Evolutionary conservation across 2,329 filamentous ascomycete genomes (phyloP).

Genomic region (Fusarium stilboides): DNA sequence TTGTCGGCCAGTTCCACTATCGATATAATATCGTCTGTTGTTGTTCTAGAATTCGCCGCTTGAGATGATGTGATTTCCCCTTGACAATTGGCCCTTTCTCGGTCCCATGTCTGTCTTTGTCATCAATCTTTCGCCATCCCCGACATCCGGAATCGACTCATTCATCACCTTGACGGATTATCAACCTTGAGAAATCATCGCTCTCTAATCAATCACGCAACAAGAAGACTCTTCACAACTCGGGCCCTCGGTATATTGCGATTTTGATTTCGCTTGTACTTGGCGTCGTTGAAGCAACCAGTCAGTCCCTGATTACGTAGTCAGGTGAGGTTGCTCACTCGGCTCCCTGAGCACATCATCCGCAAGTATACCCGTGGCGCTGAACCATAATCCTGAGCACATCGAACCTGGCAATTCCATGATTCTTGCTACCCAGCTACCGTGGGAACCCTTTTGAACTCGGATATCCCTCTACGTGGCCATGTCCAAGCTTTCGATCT

Average conservation of each 20-base stretch:
- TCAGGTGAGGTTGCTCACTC: constrained; percentile 39
- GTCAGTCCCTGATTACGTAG: constrained; percentile 21
- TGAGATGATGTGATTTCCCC: constrained; percentile 41
- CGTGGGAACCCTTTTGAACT: constrained; percentile 12
- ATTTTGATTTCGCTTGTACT: background rate
- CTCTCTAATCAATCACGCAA: constrained; percentile 18
- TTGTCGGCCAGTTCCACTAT: background rate
- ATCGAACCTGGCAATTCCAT: constrained; percentile 25
- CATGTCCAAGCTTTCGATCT: constrained; percentile 12
- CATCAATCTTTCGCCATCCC: constrained; percentile 38
- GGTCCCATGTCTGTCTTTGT: constrained; percentile 21
- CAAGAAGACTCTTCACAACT: constrained; percentile 7
- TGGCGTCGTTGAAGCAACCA: background rate
- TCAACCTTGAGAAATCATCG: constrained; percentile 14
- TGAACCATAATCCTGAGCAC: constrained; percentile 35
- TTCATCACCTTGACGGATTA: constrained; percentile 17
- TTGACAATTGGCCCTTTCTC: constrained; percentile 3
- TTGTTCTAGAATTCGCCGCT: constrained; percentile 15
- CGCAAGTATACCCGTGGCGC: constrained; percentile 26
- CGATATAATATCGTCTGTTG: background rate
- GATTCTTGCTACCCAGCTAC: background rate
- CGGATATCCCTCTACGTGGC: constrained; percentile 6
- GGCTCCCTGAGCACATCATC: constrained; percentile 45
- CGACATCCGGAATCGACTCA: constrained; percentile 38
- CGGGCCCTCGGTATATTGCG: constrained; percentile 13